phyloP scores from a whole-genome alignment of 2,329 filamentous ascomycete species.

The Trichoderma brevicompactum region DNA sequence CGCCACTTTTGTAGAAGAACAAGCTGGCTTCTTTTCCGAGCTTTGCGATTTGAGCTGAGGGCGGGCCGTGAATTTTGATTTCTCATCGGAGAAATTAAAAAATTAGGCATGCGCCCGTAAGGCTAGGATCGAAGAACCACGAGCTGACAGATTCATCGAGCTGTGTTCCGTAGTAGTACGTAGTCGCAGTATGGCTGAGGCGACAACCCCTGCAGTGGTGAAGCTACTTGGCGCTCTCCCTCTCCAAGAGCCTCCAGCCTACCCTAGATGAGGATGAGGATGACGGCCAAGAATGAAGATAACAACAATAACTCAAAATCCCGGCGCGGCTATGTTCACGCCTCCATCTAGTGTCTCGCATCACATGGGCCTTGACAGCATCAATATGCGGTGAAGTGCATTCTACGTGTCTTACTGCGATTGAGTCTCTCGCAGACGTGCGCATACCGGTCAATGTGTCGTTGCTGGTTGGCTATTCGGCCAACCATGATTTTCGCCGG shows the following conservation, averaged over 20 bases:
- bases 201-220: background rate
- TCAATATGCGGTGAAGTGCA: conserved; percentile 5
- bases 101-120: too few species aligned
- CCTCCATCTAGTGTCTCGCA: background rate
- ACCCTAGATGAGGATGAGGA: background rate
- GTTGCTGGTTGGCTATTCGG: background rate
- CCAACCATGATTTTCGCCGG: background rate
- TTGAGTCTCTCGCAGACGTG: background rate
- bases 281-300: background rate
- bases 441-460: background rate
- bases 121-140: too few species aligned
- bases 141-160: too few species aligned
- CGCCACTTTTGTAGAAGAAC: conserved; percentile 3
- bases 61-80: too few species aligned
- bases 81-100: too few species aligned
- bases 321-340: background rate
- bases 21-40: background rate
- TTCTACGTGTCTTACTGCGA: background rate
- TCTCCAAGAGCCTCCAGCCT: background rate
- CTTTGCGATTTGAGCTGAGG: too few species aligned
- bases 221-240: background rate
- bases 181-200: background rate
- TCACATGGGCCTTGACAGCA: background rate
- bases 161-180: too few species aligned
- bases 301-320: background rate